These are phyloP conservation scores for sorghum (Sorghum bicolor) DNA, from an alignment of 176 grass and related monocot species.

Conservation along the genomic window DNA sequence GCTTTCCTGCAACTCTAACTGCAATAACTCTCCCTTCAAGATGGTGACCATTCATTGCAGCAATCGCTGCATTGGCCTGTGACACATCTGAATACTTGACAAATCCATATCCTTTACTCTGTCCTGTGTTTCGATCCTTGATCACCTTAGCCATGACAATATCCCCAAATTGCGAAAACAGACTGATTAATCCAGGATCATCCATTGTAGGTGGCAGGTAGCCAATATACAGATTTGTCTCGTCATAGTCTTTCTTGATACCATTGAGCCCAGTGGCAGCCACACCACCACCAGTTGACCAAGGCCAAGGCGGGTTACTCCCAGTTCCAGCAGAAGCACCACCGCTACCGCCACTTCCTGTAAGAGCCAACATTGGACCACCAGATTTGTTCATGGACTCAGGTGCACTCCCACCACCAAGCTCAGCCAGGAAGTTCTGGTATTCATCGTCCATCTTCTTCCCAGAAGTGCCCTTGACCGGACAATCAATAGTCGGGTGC, in stretches of 20 bases:
- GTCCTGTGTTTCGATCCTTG: conserved; percentile 74
- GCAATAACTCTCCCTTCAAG: conserved; percentile 82
- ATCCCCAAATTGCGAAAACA: conserved; percentile 84
- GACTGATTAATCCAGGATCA: conserved; percentile 69
- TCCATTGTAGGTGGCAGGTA: conserved; percentile 80
- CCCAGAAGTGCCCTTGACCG: conserved; percentile 71
- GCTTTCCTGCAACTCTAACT: conserved; percentile 88
- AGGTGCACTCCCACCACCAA: conserved; percentile 87
- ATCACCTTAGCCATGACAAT: conserved; percentile 98
- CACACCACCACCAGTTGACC: conserved; percentile 37
- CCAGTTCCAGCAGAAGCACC: conserved; percentile 19
- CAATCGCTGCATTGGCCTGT: conserved; percentile 78
- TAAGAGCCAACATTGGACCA: conserved; percentile 61
- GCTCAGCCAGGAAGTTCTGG: conserved; percentile 92
- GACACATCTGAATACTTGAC: conserved; percentile 91
- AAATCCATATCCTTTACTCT: conserved; percentile 96
- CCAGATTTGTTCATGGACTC: conserved; percentile 69
- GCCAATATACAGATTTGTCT: conserved; percentile 92
- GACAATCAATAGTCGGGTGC: conserved; percentile 94
- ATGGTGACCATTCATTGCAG: conserved; percentile 79
- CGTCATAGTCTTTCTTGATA: conserved; percentile 83
- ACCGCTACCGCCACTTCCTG: conserved; percentile 22
- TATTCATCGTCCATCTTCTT: conserved; percentile 99
- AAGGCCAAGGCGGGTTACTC: conserved; percentile 55
- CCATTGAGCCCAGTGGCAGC: conserved; percentile 32